A percentile compares a stretch with the other conserved stretches of the same genome.
phyloP scores from a whole-genome alignment of 805 yeast species.

The Starmerella ratchasimensis region DNA sequence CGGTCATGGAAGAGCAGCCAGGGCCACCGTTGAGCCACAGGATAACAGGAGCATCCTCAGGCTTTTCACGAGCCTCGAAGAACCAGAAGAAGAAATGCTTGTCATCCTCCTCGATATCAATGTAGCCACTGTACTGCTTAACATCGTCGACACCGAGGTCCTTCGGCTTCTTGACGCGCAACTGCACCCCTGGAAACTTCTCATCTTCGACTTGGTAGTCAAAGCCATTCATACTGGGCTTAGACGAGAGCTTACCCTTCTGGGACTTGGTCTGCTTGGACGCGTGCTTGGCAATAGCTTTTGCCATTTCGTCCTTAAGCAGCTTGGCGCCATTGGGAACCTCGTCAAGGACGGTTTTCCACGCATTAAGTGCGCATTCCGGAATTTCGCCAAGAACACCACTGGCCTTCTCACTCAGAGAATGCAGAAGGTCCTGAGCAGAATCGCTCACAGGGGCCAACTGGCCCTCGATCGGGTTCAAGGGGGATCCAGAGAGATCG shows the following conservation, averaged over 20 bases:
- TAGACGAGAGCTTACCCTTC: not conserved
- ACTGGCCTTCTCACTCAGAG: constrained; percentile 11
- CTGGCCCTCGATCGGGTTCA: constrained; percentile 15
- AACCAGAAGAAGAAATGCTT: constrained; percentile 79
- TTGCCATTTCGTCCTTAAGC: constrained; percentile 18
- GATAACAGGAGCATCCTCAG: constrained; percentile 69
- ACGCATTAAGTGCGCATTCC: constrained; percentile 21
- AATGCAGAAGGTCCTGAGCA: constrained; percentile 22
- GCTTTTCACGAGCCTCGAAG: constrained; percentile 80
- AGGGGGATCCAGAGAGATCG: constrained; percentile 2
- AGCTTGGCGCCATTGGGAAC: constrained; percentile 22
- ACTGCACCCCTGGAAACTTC: constrained; percentile 24
- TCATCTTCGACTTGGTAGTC: constrained; percentile 11
- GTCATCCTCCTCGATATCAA: constrained; percentile 66
- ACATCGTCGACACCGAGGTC: constrained; percentile 68
- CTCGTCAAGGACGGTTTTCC: constrained; percentile 23
- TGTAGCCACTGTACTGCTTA: constrained; percentile 72
- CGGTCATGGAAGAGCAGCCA: constrained; percentile 82
- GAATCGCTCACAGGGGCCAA: constrained; percentile 3
- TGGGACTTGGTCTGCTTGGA: constrained; percentile 2
- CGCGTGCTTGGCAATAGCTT: constrained; percentile 9
- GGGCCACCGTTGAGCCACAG: constrained; percentile 94
- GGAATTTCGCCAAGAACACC: constrained; percentile 22
- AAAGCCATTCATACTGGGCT: constrained; percentile 8
- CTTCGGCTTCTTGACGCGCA: constrained; percentile 55